A percentile compares a stretch with the other conserved stretches of the same genome.
Evolutionary conservation across 176 grass and related monocot species (phyloP).

Genomic region (Calamus simplicifolius): DNA sequence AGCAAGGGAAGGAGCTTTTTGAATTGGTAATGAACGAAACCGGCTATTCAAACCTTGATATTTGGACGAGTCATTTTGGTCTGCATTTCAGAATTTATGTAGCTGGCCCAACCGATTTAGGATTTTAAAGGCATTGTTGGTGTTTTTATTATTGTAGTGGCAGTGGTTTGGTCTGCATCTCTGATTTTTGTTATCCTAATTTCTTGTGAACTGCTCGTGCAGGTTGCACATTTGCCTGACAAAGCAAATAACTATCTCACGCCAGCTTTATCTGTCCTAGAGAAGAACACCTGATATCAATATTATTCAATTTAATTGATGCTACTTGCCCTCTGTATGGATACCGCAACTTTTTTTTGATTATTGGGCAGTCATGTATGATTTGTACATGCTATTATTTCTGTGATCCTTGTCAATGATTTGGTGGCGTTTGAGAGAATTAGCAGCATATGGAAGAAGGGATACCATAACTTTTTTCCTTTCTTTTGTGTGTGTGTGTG

Average conservation of each 20-base stretch:
- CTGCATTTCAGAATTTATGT: too few relatives aligned
- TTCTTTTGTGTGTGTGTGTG: too few relatives aligned
- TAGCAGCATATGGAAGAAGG: too few relatives aligned
- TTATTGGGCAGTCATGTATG: neutral
- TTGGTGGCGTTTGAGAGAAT: too few relatives aligned
- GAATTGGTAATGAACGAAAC: constrained; percentile 53
- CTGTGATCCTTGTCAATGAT: neutral
- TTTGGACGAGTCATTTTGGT: too few relatives aligned
- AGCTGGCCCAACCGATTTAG: too few relatives aligned
- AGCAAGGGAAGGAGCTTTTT: constrained; percentile 77
- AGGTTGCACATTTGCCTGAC: constrained; percentile 98
- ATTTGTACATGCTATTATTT: constrained; percentile 6
- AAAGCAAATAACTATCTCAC: constrained; percentile 98
- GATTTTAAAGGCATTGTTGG: too few relatives aligned
- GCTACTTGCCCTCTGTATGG: neutral
- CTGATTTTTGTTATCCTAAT: neutral
- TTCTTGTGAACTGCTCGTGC: constrained; percentile 10
- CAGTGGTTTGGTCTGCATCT: neutral
- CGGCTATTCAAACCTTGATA: too few relatives aligned
- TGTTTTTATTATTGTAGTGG: too few relatives aligned
- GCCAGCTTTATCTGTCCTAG: constrained; percentile 84
- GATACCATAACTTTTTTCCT: too few relatives aligned
- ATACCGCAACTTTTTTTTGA: neutral
- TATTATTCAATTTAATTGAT: too few relatives aligned
- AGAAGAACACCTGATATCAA: constrained; percentile 77